Base-by-base conservation (phyloP, 163 green algal genomes). In the Chloroidium sp. region DNA sequence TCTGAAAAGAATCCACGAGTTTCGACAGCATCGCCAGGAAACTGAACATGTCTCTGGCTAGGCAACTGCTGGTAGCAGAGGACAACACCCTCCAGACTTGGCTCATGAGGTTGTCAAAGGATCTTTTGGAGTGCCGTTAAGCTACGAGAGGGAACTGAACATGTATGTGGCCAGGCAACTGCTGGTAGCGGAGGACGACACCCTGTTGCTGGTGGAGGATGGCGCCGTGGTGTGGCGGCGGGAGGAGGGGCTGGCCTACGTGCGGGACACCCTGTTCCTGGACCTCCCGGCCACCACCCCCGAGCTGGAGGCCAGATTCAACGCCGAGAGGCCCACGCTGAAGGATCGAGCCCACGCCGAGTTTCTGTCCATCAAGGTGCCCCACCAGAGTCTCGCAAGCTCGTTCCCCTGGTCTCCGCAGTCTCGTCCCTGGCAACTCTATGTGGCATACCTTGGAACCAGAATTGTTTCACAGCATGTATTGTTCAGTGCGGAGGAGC, bases 181-280 rank as follows among this genome's bases (percentile, higher is more conserved):
- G 78, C 72, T 94, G 67, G 83, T 91, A 8, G 83, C 87, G 76
- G 79, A 62, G 0, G 90, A 97, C 81, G 85, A 90, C 67, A 85
- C 77, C 2, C 76, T 95, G 36, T 69, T 78, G 2, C 76, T 97
- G 59, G 79, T 94, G 58, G 85, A 91, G 76, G 87, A 87, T 72
- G 81, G 84, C 1, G 75, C 87, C 64, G 79, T 88, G 3, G 83
- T 88, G 6, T 98, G 95, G 94, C 74, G 67, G 62, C 84, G 92
- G 1, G 90, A 97, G 76, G 94, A 98, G 81, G 91, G 90, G 4
- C 88, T 98, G 14, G 87, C 87, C 0, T 69, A 75, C 0, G 81
- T 93, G 10, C 79, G n/a, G 2, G 82, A 77, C 14, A 79, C 85
- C n/a, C 59, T 94, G 60, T 93, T 95, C 80, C 81, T 90, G n/a